A percentile compares a stretch with the other conserved stretches of the same genome.
phyloP scores from a whole-genome alignment of 352 stramenopile species.

The Pythium brassicae region DNA sequence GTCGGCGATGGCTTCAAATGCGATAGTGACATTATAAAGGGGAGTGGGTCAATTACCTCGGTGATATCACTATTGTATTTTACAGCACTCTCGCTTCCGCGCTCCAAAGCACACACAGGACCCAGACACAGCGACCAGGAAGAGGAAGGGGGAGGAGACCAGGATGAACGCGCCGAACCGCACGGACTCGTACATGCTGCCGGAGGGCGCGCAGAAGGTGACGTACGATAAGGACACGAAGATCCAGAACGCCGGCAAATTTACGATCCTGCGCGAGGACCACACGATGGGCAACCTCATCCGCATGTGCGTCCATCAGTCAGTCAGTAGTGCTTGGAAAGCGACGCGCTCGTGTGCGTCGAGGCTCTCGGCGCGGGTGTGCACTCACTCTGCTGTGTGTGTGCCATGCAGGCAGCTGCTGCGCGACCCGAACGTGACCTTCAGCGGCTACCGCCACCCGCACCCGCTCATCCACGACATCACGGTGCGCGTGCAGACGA shows the following conservation, averaged over 20 bases:
- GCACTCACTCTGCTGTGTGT: background rate
- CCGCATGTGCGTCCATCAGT: slow-evolving; percentile 92
- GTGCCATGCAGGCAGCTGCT: slow-evolving; percentile 69
- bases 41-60: too few species aligned
- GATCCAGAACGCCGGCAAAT: slow-evolving; percentile 96
- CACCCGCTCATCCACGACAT: slow-evolving; percentile 97
- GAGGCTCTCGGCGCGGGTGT: too few species aligned
- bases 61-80: too few species aligned
- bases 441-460: slow-evolving; percentile 95
- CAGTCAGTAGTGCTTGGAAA: background rate
- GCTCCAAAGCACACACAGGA: background rate
- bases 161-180: slow-evolving; percentile 81
- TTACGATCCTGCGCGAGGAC: slow-evolving; percentile 98
- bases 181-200: slow-evolving; percentile 83
- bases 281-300: slow-evolving; percentile 98
- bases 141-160: background rate
- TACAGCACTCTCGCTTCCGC: background rate
- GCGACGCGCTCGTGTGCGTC: background rate
- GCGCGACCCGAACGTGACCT: slow-evolving; percentile 85
- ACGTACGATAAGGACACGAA: slow-evolving; percentile 96
- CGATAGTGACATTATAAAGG: background rate
- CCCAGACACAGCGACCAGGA: background rate
- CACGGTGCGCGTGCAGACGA: slow-evolving; percentile 92
- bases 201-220: slow-evolving; percentile 87
- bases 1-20: too few species aligned